Conservation (phyloP, 108 stramenopile species). For the Fragilariopsis cylindrus region DNA sequence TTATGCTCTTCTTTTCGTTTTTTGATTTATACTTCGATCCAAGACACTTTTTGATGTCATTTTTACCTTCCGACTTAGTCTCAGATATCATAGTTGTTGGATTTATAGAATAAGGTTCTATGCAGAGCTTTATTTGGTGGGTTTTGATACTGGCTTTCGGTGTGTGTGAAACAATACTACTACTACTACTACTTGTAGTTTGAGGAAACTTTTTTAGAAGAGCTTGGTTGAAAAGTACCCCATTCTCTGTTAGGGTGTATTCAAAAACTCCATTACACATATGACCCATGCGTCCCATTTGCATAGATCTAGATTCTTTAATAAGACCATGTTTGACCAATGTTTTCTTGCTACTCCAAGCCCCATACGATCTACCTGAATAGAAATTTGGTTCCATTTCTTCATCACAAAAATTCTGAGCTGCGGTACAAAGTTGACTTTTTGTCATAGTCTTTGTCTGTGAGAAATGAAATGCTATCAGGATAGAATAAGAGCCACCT, state of each 20-base stretch:
- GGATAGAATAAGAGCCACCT: slow-evolving; percentile 35
- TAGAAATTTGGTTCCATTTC: slow-evolving; percentile 37
- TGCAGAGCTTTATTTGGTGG: neutral
- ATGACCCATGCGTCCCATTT: slow-evolving; percentile 18
- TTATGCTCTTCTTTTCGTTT: neutral
- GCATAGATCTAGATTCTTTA: slow-evolving; percentile 12
- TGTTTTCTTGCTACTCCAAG: slow-evolving; percentile 37
- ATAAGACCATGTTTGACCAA: slow-evolving; percentile 28
- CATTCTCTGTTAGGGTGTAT: slow-evolving; percentile 32
- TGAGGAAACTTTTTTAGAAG: slow-evolving; percentile 19
- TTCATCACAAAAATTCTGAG: slow-evolving; percentile 34
- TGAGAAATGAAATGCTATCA: slow-evolving; percentile 37
- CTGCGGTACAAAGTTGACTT: slow-evolving; percentile 21
- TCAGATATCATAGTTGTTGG: neutral
- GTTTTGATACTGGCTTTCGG: neutral
- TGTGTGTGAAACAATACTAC: neutral
- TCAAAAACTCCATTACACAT: slow-evolving; percentile 13
- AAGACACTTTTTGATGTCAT: neutral
- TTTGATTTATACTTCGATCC: neutral
- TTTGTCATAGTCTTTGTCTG: slow-evolving; percentile 22
- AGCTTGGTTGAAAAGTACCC: slow-evolving; percentile 25
- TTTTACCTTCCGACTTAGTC: neutral
- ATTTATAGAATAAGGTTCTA: no score
- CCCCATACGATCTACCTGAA: slow-evolving; percentile 37
- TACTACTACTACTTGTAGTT: no score